Percentiles rank a stretch among this genome's conserved stretches.
Conservation (phyloP, 768 basidiomycete genomes). For the Lactarius akahatsu region DNA sequence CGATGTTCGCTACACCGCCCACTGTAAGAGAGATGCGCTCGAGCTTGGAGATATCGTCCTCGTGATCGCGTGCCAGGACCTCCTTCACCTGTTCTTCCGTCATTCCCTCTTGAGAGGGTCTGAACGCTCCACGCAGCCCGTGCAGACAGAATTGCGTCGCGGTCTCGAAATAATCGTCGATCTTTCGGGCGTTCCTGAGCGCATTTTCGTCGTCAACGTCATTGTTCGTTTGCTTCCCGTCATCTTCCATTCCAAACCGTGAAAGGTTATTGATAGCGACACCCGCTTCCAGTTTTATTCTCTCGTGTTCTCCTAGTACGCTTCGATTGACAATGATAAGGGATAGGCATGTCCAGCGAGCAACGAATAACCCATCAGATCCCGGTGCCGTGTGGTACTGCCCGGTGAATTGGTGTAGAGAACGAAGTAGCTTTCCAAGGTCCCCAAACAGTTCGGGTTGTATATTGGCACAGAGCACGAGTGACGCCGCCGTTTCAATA, state of each 20-base stretch:
- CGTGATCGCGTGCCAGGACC: neutral
- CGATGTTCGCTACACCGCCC: neutral
- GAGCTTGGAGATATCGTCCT: neutral
- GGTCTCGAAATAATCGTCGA: neutral
- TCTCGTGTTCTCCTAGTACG: neutral
- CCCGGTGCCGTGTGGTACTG: neutral
- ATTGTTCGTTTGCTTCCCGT: neutral
- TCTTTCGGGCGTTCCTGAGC: neutral
- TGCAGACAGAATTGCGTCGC: neutral
- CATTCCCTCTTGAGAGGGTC: neutral
- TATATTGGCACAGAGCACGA: neutral
- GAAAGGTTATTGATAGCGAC: neutral
- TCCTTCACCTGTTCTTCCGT: neutral
- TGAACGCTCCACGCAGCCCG: neutral
- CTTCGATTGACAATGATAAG: neutral
- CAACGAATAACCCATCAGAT: neutral
- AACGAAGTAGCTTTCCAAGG: neutral
- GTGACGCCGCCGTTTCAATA: neutral
- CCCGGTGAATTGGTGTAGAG: neutral
- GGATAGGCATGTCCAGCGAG: neutral
- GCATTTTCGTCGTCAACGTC: neutral
- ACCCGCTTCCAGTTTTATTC: neutral
- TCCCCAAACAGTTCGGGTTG: neutral
- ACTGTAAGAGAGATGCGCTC: neutral
- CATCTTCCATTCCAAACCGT: neutral